Conservation (phyloP, 805 yeast genomes). For the Sugiyamaella lignohabitans region DNA sequence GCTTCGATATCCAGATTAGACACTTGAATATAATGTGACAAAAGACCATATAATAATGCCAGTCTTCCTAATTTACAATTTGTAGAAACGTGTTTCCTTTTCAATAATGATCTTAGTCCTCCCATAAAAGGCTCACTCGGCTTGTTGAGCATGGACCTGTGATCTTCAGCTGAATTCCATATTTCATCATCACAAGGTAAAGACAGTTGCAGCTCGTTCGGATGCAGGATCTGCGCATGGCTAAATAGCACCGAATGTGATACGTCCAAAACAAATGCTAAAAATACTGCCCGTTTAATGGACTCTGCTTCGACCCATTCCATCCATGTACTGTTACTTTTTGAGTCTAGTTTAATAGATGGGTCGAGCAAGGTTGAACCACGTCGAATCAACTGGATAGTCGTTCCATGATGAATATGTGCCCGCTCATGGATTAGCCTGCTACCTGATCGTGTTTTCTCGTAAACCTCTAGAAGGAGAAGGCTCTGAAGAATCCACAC, state of each 20-base stretch:
- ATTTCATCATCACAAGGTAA: slow-evolving; percentile 57
- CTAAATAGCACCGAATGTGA: slow-evolving; percentile 73
- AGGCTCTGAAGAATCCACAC: slow-evolving; percentile 72
- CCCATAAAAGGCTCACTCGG: slow-evolving; percentile 41
- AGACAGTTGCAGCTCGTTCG: slow-evolving; percentile 53
- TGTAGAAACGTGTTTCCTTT: slow-evolving; percentile 40
- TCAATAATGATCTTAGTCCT: slow-evolving; percentile 51
- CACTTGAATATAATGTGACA: slow-evolving; percentile 61
- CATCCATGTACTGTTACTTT: slow-evolving; percentile 37
- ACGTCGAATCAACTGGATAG: slow-evolving; percentile 68
- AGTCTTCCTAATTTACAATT: slow-evolving; percentile 57
- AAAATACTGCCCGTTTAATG: slow-evolving; percentile 67
- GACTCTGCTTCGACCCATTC: slow-evolving; percentile 77
- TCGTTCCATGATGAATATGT: slow-evolving; percentile 79
- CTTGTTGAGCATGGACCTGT: slow-evolving; percentile 14
- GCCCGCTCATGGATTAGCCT: slow-evolving; percentile 72
- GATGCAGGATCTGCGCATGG: slow-evolving; percentile 51
- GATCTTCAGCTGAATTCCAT: slow-evolving; percentile 39
- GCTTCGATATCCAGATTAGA: slow-evolving; percentile 59
- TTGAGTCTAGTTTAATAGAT: slow-evolving; percentile 22
- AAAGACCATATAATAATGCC: slow-evolving; percentile 57
- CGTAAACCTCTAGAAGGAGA: slow-evolving; percentile 65
- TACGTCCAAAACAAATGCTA: slow-evolving; percentile 76
- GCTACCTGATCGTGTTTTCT: slow-evolving; percentile 59
- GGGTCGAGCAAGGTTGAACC: slow-evolving; percentile 41